Base-by-base conservation (phyloP, 805 yeast genomes). In the Candida schatavii region DNA sequence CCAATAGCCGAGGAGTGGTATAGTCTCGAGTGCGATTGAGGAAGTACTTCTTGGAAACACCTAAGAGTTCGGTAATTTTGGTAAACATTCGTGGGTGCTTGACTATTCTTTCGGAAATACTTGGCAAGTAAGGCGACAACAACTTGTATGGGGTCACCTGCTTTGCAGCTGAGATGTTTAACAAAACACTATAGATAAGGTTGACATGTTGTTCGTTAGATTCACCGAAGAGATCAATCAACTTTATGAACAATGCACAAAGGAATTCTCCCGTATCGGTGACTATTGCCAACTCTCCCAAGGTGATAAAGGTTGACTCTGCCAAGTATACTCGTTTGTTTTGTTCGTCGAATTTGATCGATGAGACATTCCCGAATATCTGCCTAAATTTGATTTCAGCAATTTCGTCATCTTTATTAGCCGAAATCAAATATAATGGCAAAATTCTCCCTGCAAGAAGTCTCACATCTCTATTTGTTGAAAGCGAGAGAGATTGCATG, bases 51-150 rank as follows among this genome's bases (percentile, higher is more conserved):
- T 73, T 67, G 2, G 85, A 72, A 35, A 88, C 77, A 0, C 81
- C 85, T 15, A 88, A 71, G 9, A 88, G 65, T 21, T 78, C 80
- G 5, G 89, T 77, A 14, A 91, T 68, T 44, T 77, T 74, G 20
- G 69, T 68, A 21, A 88, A 73, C 41, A 85, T 66, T 3, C 70
- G 64, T 0, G 81, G 78, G 41, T 76, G 76, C 46, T 78, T 78
- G 3, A 88, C 81, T 14, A 88, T 71, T 19, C 75, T 74, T 33
- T 80, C 75, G 29, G 90, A 76, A 5, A 89, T 69, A 27, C 82
- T 75, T 2, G 91, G 89, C 52, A 93, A 73, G 46, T 79, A 86
- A 0, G 96, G 96, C 5, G 86, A 79, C 17, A 88, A 66, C 11
- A 91, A 62, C 56, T 85, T 87, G 78, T 91, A 89, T 0, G 95